A percentile compares a stretch with the other conserved stretches of the same genome.
phyloP scores from a whole-genome alignment of 352 stramenopile species.

The Phytophthora foliorum region DNA sequence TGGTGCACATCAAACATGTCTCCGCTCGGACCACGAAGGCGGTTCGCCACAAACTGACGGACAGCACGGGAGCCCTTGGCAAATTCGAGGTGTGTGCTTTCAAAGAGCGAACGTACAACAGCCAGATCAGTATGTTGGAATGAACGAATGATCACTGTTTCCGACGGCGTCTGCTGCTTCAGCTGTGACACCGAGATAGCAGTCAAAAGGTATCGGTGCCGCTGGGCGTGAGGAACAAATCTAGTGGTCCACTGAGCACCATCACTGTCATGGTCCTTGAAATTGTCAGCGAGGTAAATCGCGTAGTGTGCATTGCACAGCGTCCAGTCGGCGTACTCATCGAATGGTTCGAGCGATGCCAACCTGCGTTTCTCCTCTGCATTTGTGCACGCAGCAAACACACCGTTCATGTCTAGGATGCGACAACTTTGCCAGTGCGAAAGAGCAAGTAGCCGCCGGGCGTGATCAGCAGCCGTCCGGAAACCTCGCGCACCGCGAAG shows the following conservation, averaged over 20 bases:
- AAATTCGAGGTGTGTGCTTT: conserved; percentile 69
- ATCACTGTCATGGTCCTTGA: conserved; percentile 14
- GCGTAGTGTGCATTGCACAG: conserved; percentile 79
- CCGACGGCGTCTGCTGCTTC: background rate
- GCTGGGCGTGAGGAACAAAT: conserved; percentile 26
- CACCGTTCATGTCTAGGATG: conserved; percentile 74
- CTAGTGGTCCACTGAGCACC: conserved; percentile 40
- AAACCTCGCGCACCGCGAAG: conserved; percentile 57
- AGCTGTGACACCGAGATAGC: conserved; percentile 5
- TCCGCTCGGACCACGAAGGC: conserved; percentile 46
- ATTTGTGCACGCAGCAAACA: conserved; percentile 50
- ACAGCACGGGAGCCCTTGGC: conserved; percentile 62
- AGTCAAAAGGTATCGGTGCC: conserved; percentile 35
- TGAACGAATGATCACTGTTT: conserved; percentile 51
- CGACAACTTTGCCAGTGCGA: conserved; percentile 50
- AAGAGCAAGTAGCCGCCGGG: conserved; percentile 40
- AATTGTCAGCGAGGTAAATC: conserved; percentile 60
- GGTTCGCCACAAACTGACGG: conserved; percentile 73
- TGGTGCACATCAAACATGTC: conserved; percentile 65
- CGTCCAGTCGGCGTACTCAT: conserved; percentile 76
- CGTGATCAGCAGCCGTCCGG: conserved; percentile 50
- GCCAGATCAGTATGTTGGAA: conserved; percentile 58
- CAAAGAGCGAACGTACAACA: conserved; percentile 66
- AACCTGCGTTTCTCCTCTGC: conserved; percentile 56
- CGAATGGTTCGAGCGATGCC: conserved; percentile 67